Evolutionary conservation across 257 asterid genomes (phyloP).

Genomic region (Solanum pinnatisectum): DNA sequence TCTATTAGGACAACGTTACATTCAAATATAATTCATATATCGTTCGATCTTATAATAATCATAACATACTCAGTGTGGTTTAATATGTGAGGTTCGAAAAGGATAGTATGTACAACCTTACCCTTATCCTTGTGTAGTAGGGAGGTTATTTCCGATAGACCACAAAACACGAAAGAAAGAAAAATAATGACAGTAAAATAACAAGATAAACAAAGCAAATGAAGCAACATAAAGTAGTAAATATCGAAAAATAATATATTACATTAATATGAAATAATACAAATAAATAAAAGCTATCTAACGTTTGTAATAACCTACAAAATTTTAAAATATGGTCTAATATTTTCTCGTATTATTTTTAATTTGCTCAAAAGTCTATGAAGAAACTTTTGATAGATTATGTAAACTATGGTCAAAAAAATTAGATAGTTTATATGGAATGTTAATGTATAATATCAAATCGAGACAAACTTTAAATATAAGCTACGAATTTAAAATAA

Average conservation of each 20-base stretch:
- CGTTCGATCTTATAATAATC: background rate
- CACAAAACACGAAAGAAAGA: background rate
- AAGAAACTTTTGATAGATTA: background rate
- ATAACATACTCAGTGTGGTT: background rate
- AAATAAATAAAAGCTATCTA: background rate
- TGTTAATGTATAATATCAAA: background rate
- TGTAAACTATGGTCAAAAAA: no score
- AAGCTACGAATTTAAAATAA: background rate
- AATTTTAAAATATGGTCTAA: background rate
- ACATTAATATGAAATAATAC: no score
- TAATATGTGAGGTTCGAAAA: background rate
- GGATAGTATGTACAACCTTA: background rate
- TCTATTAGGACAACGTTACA: no score
- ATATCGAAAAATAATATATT: no score
- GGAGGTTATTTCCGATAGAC: background rate
- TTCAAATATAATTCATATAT: background rate
- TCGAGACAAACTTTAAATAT: background rate
- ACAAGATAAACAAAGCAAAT: background rate
- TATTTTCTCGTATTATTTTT: background rate
- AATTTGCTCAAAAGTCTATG: background rate
- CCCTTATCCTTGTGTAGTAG: no score
- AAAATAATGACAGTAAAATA: background rate
- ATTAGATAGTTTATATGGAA: no score
- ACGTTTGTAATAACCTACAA: background rate
- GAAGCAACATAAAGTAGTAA: no score